Evolutionary conservation across 495 filamentous ascomycete species (phyloP).

Genomic region (Aspergillus mulundensis): DNA sequence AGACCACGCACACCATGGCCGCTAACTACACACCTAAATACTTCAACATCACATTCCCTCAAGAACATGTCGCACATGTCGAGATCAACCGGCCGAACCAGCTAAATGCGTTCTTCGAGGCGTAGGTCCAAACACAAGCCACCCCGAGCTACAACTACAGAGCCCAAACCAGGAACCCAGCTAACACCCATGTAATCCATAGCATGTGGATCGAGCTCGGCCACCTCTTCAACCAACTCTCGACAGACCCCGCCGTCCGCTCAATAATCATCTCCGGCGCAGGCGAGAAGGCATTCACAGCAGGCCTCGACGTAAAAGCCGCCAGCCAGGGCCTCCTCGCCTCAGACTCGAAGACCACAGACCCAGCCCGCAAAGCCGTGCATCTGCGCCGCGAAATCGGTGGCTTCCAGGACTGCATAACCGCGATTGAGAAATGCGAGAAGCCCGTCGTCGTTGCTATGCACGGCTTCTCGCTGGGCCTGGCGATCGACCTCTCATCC

Average conservation of each 20-base stretch:
- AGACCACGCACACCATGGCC: slow-evolving; percentile 10
- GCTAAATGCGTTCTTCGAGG: slow-evolving; percentile 84
- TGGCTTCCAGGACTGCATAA: slow-evolving; percentile 76
- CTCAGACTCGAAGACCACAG: slow-evolving; percentile 27
- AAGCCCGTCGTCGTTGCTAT: slow-evolving; percentile 87
- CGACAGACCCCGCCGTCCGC: slow-evolving; percentile 65
- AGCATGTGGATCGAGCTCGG: slow-evolving; percentile 88
- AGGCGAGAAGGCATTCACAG: slow-evolving; percentile 79
- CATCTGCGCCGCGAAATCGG: slow-evolving; percentile 61
- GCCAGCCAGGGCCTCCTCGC: slow-evolving; percentile 38
- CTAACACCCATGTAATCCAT: background rate
- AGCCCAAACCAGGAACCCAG: background rate
- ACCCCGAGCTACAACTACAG: slow-evolving; percentile 3
- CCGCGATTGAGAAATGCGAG: slow-evolving; percentile 75
- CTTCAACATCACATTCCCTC: slow-evolving; percentile 73
- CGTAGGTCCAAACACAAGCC: slow-evolving; percentile 31
- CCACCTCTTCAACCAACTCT: slow-evolving; percentile 69
- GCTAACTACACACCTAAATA: slow-evolving; percentile 51
- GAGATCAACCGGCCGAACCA: slow-evolving; percentile 89
- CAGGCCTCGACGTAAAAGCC: slow-evolving; percentile 73
- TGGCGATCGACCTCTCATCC: slow-evolving; percentile 79
- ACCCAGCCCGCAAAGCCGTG: slow-evolving; percentile 65
- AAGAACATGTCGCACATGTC: slow-evolving; percentile 77
- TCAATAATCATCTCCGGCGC: slow-evolving; percentile 78
- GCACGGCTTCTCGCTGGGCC: slow-evolving; percentile 75